These are phyloP conservation scores for Phytophthora sp. DNA, from an alignment of 352 stramenopile species.

Conservation along the genomic window DNA sequence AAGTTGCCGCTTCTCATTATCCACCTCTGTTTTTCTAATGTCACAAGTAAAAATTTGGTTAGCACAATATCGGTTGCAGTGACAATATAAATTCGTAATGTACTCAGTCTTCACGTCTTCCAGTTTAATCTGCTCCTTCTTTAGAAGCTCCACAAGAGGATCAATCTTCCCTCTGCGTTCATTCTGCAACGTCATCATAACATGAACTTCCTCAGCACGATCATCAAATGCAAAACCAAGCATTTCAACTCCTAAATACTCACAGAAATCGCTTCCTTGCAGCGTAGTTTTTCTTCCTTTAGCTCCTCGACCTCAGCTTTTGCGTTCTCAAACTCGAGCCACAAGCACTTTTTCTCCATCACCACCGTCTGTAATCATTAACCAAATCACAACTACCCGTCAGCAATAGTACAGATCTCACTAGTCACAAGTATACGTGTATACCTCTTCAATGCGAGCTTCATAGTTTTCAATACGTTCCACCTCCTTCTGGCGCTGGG, in stretches of 20 bases:
- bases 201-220: neutral
- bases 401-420: neutral
- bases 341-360: conserved; percentile 90
- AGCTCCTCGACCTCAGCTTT: conserved; percentile 72
- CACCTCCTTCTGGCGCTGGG: conserved; percentile 82
- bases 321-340: conserved; percentile 84
- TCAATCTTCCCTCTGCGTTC: conserved; percentile 70
- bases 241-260: too few species aligned
- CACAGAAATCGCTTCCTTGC: conserved; percentile 76
- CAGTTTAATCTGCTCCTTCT: conserved; percentile 74
- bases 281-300: conserved; percentile 70
- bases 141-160: conserved; percentile 67
- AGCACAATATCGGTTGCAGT: neutral
- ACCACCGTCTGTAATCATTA: conserved; percentile 67
- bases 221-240: neutral
- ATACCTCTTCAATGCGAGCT: conserved; percentile 75
- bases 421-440: too few species aligned
- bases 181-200: conserved; percentile 37
- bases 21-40: conserved; percentile 57
- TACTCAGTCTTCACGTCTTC: conserved; percentile 69
- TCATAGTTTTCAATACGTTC: conserved; percentile 87
- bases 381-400: neutral
- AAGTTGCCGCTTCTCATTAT: conserved; percentile 56
- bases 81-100: conserved; percentile 5
- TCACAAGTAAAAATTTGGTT: neutral